Conservation (phyloP, 2,329 filamentous ascomycete species). For the Neonectria coccinea region DNA sequence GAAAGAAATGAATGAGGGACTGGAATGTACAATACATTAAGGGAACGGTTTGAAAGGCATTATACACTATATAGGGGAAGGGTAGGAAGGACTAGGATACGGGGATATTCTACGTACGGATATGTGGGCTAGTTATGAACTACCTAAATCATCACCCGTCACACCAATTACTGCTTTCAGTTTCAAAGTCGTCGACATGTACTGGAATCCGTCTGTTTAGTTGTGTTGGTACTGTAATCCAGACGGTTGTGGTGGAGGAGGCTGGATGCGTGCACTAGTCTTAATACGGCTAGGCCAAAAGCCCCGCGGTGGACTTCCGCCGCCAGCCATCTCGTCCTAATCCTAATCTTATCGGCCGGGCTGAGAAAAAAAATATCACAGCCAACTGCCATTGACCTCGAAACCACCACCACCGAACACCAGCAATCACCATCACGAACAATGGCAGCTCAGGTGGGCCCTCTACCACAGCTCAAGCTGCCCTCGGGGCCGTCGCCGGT, state of each 20-base stretch:
- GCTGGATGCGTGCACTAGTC: background rate
- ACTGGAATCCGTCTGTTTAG: no score
- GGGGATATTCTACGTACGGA: conserved; percentile 7
- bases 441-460: conserved; percentile 90
- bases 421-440: conserved; percentile 37
- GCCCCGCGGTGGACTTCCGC: conserved; percentile 25
- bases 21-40: conserved; percentile 42
- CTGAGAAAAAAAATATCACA: conserved; percentile 49
- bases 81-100: background rate
- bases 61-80: conserved; percentile 22
- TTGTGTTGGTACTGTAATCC: background rate
- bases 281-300: conserved; percentile 5
- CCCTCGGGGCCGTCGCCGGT: conserved; percentile 84
- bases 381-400: conserved; percentile 22
- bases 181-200: background rate
- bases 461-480: conserved; percentile 83
- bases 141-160: conserved; percentile 4
- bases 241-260: background rate
- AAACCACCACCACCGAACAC: conserved; percentile 31
- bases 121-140: conserved; percentile 7
- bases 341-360: conserved; percentile 41
- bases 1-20: conserved; percentile 35
- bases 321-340: conserved; percentile 42
- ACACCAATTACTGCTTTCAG: background rate
- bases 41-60: conserved; percentile 35